phyloP scores from a whole-genome alignment of 176 grass and related monocot genomes.

The Musa itinerans region DNA sequence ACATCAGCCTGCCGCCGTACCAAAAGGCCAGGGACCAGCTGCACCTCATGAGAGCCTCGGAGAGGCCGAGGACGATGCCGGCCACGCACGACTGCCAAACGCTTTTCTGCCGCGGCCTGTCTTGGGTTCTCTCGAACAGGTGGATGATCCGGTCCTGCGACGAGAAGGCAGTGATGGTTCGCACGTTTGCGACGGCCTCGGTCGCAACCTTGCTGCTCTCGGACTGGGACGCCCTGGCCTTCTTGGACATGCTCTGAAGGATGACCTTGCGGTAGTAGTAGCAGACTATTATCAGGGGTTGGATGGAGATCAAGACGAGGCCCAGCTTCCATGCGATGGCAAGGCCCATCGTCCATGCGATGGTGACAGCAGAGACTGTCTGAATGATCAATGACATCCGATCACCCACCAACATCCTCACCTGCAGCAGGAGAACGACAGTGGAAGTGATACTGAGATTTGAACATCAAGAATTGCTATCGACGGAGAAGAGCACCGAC shows the following conservation, averaged over 20 bases:
- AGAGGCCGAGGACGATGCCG: background rate
- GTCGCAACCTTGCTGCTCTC: background rate
- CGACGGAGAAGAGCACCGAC: background rate
- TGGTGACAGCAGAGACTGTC: background rate
- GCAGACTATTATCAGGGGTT: background rate
- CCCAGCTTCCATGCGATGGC: conserved; percentile 3
- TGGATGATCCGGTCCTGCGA: background rate
- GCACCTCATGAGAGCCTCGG: background rate
- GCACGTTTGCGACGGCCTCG: background rate
- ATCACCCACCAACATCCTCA: conserved; percentile 4
- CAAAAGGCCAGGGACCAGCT: background rate
- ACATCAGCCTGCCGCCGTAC: background rate
- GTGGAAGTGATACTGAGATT: background rate
- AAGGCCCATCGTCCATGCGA: background rate
- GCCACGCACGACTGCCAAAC: background rate
- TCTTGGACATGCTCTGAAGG: background rate
- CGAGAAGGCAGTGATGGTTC: background rate
- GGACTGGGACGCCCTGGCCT: background rate
- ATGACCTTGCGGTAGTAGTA: background rate
- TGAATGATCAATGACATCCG: conserved; percentile 1
- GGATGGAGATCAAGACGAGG: background rate
- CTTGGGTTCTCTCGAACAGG: background rate
- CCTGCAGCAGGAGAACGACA: background rate
- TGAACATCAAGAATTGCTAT: background rate
- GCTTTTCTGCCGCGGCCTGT: background rate